A percentile compares a stretch with the other conserved stretches of the same genome.
These are phyloP conservation scores for Lolium multiflorum DNA, from an alignment of 176 grass and related monocot genomes.

Conservation along the genomic window DNA sequence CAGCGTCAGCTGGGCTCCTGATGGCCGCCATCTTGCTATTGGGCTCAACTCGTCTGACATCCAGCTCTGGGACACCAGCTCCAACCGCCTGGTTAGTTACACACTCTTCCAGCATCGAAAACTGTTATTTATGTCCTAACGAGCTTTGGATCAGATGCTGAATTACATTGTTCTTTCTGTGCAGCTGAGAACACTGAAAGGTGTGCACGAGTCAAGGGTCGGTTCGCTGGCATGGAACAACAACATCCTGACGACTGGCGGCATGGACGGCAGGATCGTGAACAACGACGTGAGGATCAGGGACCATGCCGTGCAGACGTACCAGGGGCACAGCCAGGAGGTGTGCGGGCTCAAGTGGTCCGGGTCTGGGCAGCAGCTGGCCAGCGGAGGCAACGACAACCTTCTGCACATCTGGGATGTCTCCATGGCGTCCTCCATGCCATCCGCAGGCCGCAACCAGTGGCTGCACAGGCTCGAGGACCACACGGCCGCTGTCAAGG, in stretches of 20 bases:
- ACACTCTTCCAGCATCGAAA: neutral
- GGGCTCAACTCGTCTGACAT: slow-evolving; percentile 73
- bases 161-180: slow-evolving; percentile 21
- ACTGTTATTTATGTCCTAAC: neutral
- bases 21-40: slow-evolving; percentile 59
- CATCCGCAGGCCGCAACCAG: slow-evolving; percentile 58
- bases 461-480: slow-evolving; percentile 70
- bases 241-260: slow-evolving; percentile 59
- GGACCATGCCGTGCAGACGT: slow-evolving; percentile 63
- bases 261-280: slow-evolving; percentile 69
- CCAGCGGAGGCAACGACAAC: slow-evolving; percentile 74
- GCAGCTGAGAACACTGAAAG: slow-evolving; percentile 67
- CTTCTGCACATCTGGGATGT: slow-evolving; percentile 72
- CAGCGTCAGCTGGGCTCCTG: slow-evolving; percentile 72
- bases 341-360: slow-evolving; percentile 77
- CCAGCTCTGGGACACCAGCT: slow-evolving; percentile 75
- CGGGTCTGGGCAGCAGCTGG: slow-evolving; percentile 64
- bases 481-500: slow-evolving; percentile 71
- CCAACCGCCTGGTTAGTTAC: slow-evolving; percentile 53
- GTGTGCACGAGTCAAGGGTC: slow-evolving; percentile 59
- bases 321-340: slow-evolving; percentile 69
- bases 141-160: slow-evolving; percentile 12
- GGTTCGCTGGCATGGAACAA: slow-evolving; percentile 79
- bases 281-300: slow-evolving; percentile 74
- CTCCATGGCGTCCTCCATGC: slow-evolving; percentile 56